phyloP scores from a whole-genome alignment of 768 basidiomycete genomes.

The Leucocoprinus leucothites region DNA sequence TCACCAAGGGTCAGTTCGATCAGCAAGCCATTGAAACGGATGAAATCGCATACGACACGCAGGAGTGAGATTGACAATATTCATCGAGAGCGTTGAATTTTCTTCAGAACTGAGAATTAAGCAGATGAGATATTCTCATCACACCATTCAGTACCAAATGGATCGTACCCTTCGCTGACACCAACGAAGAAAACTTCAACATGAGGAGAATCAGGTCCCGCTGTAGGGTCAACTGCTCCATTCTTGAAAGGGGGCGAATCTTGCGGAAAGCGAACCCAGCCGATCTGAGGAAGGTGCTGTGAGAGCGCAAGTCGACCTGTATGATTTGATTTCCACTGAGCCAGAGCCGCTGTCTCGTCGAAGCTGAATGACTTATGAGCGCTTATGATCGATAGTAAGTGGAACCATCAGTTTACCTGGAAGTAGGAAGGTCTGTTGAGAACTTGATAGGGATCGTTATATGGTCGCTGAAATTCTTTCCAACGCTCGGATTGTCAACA shows the following conservation, averaged over 20 bases:
- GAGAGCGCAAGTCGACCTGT: constrained; percentile 11
- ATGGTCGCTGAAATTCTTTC: constrained; percentile 18
- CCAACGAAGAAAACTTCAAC: constrained; percentile 11
- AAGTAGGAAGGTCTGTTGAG: neutral
- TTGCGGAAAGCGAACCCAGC: constrained; percentile 12
- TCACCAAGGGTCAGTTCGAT: neutral
- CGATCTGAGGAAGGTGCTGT: neutral
- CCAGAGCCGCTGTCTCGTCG: neutral
- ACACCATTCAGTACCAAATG: too few relatives aligned
- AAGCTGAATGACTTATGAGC: neutral
- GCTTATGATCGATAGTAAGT: neutral
- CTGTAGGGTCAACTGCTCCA: constrained; percentile 4
- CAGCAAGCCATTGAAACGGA: constrained; percentile 1
- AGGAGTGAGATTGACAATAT: neutral
- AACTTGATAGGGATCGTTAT: neutral
- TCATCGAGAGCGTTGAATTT: neutral
- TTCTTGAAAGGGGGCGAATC: constrained; percentile 8
- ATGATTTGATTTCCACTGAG: constrained; percentile 3
- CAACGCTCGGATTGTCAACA: constrained; percentile 17
- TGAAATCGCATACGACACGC: neutral
- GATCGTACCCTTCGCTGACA: too few relatives aligned
- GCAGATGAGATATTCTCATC: constrained; percentile 2
- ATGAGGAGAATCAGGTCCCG: constrained; percentile 12
- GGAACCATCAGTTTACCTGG: neutral
- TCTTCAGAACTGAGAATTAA: too few relatives aligned